Evolutionary conservation across 2,329 filamentous ascomycete genomes (phyloP).

Genomic region (Lasiodiplodia sp.): DNA sequence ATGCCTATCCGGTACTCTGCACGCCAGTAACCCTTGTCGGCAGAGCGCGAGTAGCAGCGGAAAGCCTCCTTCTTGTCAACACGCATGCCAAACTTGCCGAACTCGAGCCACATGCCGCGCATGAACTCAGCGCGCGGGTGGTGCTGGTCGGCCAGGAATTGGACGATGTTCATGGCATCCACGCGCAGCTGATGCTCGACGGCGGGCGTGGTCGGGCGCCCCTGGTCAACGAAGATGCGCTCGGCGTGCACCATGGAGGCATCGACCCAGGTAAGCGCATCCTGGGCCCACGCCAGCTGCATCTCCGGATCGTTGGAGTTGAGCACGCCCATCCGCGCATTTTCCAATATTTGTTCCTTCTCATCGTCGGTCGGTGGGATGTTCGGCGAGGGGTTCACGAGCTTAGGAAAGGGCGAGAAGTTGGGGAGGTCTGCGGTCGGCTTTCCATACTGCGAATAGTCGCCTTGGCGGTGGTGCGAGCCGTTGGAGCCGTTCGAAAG

Average conservation of each 20-base stretch:
- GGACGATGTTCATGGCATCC: slow-evolving; percentile 91
- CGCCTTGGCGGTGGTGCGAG: slow-evolving; percentile 35
- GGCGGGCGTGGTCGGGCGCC: slow-evolving; percentile 79
- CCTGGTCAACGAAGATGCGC: slow-evolving; percentile 66
- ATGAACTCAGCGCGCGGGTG: slow-evolving; percentile 96
- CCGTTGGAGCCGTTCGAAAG: slow-evolving; percentile 34
- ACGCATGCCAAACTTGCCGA: slow-evolving; percentile 91
- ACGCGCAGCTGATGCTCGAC: slow-evolving; percentile 86
- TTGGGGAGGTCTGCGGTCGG: slow-evolving; percentile 66
- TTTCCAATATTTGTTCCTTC: slow-evolving; percentile 88
- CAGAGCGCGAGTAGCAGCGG: slow-evolving; percentile 82
- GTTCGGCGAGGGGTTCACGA: slow-evolving; percentile 79
- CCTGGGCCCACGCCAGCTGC: slow-evolving; percentile 96
- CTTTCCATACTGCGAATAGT: slow-evolving; percentile 49
- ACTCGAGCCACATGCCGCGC: slow-evolving; percentile 95
- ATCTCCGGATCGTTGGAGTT: slow-evolving; percentile 95
- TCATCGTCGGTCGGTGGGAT: slow-evolving; percentile 94
- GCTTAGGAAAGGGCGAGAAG: slow-evolving; percentile 90
- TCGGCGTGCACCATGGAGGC: slow-evolving; percentile 78
- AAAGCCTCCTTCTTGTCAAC: slow-evolving; percentile 96
- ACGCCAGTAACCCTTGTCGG: slow-evolving; percentile 82
- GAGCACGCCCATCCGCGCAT: slow-evolving; percentile 81
- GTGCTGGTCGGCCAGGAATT: slow-evolving; percentile 86
- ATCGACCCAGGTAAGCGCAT: slow-evolving; percentile 88
- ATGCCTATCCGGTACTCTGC: slow-evolving; percentile 98